Base-by-base conservation (phyloP, 176 grass and related monocot genomes). In the Triticum dicoccoides region DNA sequence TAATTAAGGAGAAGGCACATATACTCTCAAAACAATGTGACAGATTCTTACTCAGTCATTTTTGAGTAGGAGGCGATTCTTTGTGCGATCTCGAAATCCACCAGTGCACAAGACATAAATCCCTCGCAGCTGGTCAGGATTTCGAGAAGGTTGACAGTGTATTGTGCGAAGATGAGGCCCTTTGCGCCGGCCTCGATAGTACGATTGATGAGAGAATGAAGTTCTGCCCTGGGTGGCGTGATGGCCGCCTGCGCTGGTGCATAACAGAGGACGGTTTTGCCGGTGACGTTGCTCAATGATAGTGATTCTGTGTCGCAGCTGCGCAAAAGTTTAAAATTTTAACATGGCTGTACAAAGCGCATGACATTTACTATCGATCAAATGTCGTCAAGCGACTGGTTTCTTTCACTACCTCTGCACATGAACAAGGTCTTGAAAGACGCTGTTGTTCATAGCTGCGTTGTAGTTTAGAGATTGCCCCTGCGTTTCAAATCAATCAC, bases 381-480 rank as follows among this genome's bases (percentile, higher is more conserved):
- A 73, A 39, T 24, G 21, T 44, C 14, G 11, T 7, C 21, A 73
- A 62, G 3, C 3, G 35, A 51, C 20, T 13, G 25, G 49, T 6
- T 58, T 27, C 9, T 20, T 2, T 61, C 1, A 13, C 27, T 87
- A 89, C 83, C 80, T 84, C 13, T 2, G 2, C 25, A 52, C 41
- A 30, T 66, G 0, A 76, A 81, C 54, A 56, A 89, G 87, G 24
- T 25, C 38, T 6, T 27, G 39, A 59, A 85, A 88, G 9, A 78
- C 5, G 37, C 45, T 82, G 37, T 4, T 67, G 3, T 51, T 79
- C 82, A 45, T 5, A 0, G 86, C 32, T 23, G 67, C 29, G 3
- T 90, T 77, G 54, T 75, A 82, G 9, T 84, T 66, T 4, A 85
- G 30, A 8, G 91, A 93, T 67, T 93, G 91, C 2, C 91, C 88